A percentile compares a stretch with the other conserved stretches of the same genome.
Conservation (phyloP, 345 rosid genomes). For the rapeseed (Brassica napus) region DNA sequence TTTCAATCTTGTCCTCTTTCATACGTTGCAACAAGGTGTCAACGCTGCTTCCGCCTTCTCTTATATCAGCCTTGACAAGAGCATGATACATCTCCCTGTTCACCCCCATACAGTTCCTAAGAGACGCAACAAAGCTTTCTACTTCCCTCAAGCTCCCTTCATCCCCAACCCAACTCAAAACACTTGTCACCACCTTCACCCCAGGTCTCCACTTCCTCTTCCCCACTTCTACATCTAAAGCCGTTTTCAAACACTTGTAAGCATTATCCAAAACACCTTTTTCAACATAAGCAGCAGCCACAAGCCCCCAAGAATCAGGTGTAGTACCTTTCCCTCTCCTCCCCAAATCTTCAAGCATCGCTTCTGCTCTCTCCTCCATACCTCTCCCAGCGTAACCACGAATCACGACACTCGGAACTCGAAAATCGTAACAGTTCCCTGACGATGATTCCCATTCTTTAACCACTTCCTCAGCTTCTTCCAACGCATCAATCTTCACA, state of each 20-base stretch:
- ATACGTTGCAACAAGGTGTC: constrained; percentile 50
- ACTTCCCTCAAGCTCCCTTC: constrained; percentile 53
- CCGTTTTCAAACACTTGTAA: constrained; percentile 54
- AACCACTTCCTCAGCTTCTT: constrained; percentile 68
- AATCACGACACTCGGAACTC: constrained; percentile 54
- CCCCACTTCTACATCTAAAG: constrained; percentile 39
- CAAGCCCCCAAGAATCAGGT: constrained; percentile 64
- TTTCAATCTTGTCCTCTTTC: constrained; percentile 56
- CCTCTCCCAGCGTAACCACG: constrained; percentile 46
- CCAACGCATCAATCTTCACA: constrained; percentile 61
- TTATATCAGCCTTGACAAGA: constrained; percentile 50
- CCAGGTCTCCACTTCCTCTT: constrained; percentile 67
- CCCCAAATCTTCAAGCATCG: constrained; percentile 50
- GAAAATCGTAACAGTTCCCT: constrained; percentile 59
- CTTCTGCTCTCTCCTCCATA: constrained; percentile 60
- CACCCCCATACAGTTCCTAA: constrained; percentile 44
- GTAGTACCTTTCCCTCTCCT: constrained; percentile 52
- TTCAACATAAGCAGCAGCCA: constrained; percentile 60
- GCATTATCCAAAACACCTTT: constrained; percentile 51
- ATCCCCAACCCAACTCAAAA: constrained; percentile 64
- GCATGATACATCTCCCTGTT: constrained; percentile 63
- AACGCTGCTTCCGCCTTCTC: constrained; percentile 48
- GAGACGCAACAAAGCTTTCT: constrained; percentile 51
- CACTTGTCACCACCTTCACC: constrained; percentile 44
- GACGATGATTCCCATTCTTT: constrained; percentile 70